Evolutionary conservation across 2,329 filamentous ascomycete species (phyloP).

Genomic region (Passalora sequoiae): DNA sequence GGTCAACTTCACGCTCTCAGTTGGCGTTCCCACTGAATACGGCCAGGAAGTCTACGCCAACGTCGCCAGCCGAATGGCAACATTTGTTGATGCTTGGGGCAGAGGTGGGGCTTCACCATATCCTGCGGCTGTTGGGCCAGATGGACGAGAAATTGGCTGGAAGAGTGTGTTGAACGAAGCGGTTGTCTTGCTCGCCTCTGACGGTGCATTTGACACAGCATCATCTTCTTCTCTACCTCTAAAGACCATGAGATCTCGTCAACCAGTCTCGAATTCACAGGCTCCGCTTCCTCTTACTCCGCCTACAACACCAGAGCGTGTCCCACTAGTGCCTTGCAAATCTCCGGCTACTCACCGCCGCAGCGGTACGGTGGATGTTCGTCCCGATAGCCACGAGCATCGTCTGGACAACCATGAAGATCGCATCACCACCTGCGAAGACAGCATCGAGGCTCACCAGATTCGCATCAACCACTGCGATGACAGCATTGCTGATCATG

Average conservation of each 20-base stretch:
- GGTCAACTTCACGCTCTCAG: neutral
- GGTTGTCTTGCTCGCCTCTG: neutral
- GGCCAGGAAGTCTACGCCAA: neutral
- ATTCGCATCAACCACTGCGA: neutral
- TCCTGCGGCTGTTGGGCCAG: neutral
- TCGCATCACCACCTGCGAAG: neutral
- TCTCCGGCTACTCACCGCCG: too few relatives aligned
- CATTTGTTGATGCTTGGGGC: neutral
- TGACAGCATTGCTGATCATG: neutral
- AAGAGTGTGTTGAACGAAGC: neutral
- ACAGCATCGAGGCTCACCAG: neutral
- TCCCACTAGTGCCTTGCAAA: too few relatives aligned
- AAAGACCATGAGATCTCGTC: neutral
- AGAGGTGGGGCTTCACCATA: neutral
- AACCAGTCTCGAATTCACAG: too few relatives aligned
- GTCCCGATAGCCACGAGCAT: neutral
- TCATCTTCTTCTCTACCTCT: neutral
- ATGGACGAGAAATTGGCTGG: neutral
- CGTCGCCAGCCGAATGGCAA: neutral
- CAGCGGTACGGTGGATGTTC: neutral
- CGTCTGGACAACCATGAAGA: neutral
- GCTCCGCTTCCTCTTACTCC: too few relatives aligned
- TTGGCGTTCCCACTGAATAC: neutral
- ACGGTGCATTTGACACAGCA: neutral
- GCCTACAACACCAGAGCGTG: too few relatives aligned